A percentile compares a stretch with the other conserved stretches of the same genome.
These are phyloP conservation scores for Neltuma alba DNA, from an alignment of 306 rosid species.

Conservation along the genomic window DNA sequence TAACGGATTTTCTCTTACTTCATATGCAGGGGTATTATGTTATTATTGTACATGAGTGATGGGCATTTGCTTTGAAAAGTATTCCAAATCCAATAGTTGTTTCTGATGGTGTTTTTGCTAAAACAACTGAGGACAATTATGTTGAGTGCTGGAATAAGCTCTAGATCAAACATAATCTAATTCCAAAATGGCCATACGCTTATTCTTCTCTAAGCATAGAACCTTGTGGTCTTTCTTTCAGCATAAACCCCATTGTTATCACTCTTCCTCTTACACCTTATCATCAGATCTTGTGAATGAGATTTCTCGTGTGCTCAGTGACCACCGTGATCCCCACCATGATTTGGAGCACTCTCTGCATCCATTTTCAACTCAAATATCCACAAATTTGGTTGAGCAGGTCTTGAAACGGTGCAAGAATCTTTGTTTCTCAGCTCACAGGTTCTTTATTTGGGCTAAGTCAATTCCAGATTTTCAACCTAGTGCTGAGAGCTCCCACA, in stretches of 20 bases:
- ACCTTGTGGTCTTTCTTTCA: slow-evolving; percentile 37
- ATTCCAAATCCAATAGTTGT: not conserved
- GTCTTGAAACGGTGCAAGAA: slow-evolving; percentile 83
- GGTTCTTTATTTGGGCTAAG: slow-evolving; percentile 93
- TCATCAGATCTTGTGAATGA: slow-evolving; percentile 68
- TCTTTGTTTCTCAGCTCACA: slow-evolving; percentile 79
- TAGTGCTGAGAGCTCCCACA: slow-evolving; percentile 61
- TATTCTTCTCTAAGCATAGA: slow-evolving; percentile 41
- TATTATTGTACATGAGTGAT: not conserved
- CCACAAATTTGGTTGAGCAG: slow-evolving; percentile 74
- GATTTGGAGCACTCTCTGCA: slow-evolving; percentile 68
- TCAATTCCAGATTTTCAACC: slow-evolving; percentile 70
- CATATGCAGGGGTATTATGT: not conserved
- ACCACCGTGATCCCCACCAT: slow-evolving; percentile 77
- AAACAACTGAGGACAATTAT: not conserved
- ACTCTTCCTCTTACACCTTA: slow-evolving; percentile 37
- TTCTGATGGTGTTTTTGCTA: not conserved
- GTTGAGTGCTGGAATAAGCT: not conserved
- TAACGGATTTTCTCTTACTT: not conserved
- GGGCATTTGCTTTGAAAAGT: not conserved
- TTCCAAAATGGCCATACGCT: slow-evolving; percentile 50
- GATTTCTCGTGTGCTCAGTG: slow-evolving; percentile 81
- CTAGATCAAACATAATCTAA: not conserved
- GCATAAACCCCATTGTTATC: slow-evolving; percentile 31
- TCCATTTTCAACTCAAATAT: slow-evolving; percentile 60